Evolutionary conservation across 1,284 basidiomycete genomes (phyloP), one percentile per base, ranked within the genome.

Genomic region (Austroboletus olivaceoglutinosus): DNA sequence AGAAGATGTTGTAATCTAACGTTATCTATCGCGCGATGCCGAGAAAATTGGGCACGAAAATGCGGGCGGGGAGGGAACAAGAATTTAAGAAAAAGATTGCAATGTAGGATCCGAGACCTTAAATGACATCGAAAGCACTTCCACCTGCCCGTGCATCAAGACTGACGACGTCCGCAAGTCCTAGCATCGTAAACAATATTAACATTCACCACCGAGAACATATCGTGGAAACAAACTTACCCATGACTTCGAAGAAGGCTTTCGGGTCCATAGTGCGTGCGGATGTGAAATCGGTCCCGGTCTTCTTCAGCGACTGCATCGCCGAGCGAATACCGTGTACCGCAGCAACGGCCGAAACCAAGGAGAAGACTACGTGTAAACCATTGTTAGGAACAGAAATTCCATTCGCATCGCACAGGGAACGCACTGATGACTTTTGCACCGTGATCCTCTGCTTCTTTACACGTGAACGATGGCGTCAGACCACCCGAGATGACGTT

Each of bases 401-500:
- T 7, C 25, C 4, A 7, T 30, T 10, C 3, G n/a, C 15, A 16
- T 5, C 3, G 2, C 4, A 8, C 4, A 23, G 7, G 2, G 3
- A 37, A 72, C 82, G 62, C 52, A 87, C 85, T 87, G 65, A 87
- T 88, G 48, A 89, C 83, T 65, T 88, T 89, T 27, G 85, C 86
- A 19, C 86, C 86, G 64, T 80, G 77, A 23, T 71, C 70, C 64
- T 88, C 85, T 0, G 86, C 86, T 63, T 89, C 81, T 48, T 77
- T 67, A 51, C 74, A 78, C 3, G 85, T 87, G 63, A 88, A 86
- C 15, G 82, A 82, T 5, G 87, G 87, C 1, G 86, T 89, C 30
- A 87, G 72, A 34, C 86, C 87, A 33, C 86, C 86, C 5, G 85
- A 86, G 54, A 89, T 87, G 33, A 89, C 84, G 59, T 89, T 89